phyloP scores from a whole-genome alignment of 768 basidiomycete species.

The Tulasnella sp. region DNA sequence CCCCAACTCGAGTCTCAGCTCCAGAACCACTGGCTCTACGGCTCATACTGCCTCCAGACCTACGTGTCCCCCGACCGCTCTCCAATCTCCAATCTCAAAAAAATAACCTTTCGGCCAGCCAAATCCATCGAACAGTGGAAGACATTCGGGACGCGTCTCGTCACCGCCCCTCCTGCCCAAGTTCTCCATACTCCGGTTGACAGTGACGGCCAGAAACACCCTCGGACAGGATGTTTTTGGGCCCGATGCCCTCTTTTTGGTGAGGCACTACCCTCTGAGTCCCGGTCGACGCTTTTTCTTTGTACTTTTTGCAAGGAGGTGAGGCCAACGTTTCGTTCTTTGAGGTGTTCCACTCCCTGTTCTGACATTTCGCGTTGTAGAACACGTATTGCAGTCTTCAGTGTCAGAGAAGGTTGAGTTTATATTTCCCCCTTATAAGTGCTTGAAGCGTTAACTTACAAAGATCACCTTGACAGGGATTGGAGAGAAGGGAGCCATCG shows the following conservation, averaged over 20 bases:
- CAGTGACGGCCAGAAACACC: background rate
- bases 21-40: background rate
- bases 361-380: background rate
- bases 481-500: background rate
- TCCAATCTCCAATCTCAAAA: too few relatives aligned
- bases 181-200: background rate
- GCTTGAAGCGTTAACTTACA: background rate
- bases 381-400: background rate
- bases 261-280: background rate
- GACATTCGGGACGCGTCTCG: background rate
- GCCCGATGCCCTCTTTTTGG: background rate
- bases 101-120: background rate
- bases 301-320: background rate
- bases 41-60: background rate
- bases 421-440: background rate
- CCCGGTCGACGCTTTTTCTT: background rate
- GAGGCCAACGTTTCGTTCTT: background rate
- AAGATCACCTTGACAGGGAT: background rate
- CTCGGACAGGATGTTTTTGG: background rate
- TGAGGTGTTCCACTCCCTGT: background rate
- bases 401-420: background rate
- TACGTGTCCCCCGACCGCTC: background rate
- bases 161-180: background rate
- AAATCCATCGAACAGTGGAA: background rate
- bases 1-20: background rate